phyloP scores from a whole-genome alignment of 805 yeast species.

The Kluyveromyces wickerhamii region DNA sequence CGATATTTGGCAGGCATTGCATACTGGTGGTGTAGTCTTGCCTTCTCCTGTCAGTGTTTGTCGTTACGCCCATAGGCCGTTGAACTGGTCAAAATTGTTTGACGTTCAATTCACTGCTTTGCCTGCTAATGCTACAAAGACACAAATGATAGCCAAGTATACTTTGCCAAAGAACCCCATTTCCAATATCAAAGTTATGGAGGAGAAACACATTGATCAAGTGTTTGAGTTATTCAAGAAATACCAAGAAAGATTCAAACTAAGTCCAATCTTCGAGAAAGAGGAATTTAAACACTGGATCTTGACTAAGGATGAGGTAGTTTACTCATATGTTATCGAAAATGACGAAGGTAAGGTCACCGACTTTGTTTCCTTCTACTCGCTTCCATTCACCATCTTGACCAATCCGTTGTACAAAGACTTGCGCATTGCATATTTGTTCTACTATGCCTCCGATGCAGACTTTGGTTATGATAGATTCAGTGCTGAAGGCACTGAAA shows the following conservation, averaged over 20 bases:
- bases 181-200: conserved; percentile 45
- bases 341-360: conserved; percentile 53
- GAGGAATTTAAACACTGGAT: conserved; percentile 74
- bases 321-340: conserved; percentile 71
- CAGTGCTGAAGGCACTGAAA: conserved; percentile 33
- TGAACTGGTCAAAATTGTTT: conserved; percentile 82
- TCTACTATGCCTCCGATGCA: conserved; percentile 77
- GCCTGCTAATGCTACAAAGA: conserved; percentile 64
- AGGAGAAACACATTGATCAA: conserved; percentile 51
- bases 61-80: conserved; percentile 87
- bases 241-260: conserved; percentile 64
- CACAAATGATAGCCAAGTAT: conserved; percentile 61
- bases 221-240: conserved; percentile 50
- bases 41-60: conserved; percentile 90
- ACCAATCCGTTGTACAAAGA: conserved; percentile 53
- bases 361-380: conserved; percentile 84
- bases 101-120: conserved; percentile 86
- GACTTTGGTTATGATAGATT: conserved; percentile 37
- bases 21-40: conserved; percentile 84
- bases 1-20: conserved; percentile 91
- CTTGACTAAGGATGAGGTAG: conserved; percentile 53
- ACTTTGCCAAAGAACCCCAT: conserved; percentile 50
- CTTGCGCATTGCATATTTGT: conserved; percentile 80
- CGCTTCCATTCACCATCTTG: conserved; percentile 80
- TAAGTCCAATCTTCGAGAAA: conserved; percentile 56